Conservation (phyloP, 1,284 basidiomycete species). For the Puccinia polysora region DNA sequence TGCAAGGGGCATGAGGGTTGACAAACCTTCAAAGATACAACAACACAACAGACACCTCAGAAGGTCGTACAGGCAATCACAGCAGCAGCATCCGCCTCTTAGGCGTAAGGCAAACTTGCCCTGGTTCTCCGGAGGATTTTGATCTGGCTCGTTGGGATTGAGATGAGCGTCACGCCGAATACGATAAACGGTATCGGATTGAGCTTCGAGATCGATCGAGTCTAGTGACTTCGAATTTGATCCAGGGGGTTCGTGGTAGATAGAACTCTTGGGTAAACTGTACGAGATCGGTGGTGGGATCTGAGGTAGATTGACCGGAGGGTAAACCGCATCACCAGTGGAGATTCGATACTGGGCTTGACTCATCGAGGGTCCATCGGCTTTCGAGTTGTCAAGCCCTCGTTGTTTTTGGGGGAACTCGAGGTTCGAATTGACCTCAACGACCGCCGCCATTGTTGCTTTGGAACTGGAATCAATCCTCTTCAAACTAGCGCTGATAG, state of each 20-base stretch:
- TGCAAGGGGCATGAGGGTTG: too few relatives aligned
- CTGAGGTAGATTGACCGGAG: too few relatives aligned
- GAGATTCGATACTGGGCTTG: too few relatives aligned
- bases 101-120: conserved; percentile 17
- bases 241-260: not conserved
- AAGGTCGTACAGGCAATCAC: conserved; percentile 40
- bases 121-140: not conserved
- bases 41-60: conserved; percentile 35
- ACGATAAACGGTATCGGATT: not conserved
- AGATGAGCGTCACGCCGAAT: not conserved
- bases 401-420: too few relatives aligned
- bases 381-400: too few relatives aligned
- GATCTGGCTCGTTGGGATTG: not conserved
- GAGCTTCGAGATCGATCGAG: conserved; percentile 13
- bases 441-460: too few relatives aligned
- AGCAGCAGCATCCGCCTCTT: conserved; percentile 34
- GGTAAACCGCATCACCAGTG: too few relatives aligned
- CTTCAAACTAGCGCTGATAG: too few relatives aligned
- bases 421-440: too few relatives aligned
- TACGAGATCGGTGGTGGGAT: not conserved
- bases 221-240: not conserved
- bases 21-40: conserved; percentile 37
- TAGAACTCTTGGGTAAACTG: not conserved
- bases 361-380: too few relatives aligned
- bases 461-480: too few relatives aligned